Evolutionary conservation across 1,284 basidiomycete species (phyloP).

Genomic region (Leccinum angustisporum): DNA sequence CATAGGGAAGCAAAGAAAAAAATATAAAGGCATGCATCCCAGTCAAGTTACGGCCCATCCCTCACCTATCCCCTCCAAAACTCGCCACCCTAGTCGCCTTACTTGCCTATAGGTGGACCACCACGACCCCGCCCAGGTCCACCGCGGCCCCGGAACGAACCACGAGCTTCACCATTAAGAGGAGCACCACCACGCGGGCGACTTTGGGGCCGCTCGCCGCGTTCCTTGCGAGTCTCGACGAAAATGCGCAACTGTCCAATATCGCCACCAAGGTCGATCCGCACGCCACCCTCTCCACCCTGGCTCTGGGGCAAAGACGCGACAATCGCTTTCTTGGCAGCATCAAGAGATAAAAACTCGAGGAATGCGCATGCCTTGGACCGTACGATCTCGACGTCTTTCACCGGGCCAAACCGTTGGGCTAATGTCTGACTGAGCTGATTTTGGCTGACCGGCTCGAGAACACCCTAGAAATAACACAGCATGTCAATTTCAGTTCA

Average conservation of each 20-base stretch:
- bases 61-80: constrained; percentile 4
- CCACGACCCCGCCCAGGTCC: constrained; percentile 38
- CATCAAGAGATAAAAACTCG: constrained; percentile 80
- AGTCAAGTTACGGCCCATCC: constrained; percentile 5
- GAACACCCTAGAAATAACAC: constrained; percentile 52
- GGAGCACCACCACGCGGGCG: constrained; percentile 50
- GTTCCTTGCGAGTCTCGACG: constrained; percentile 90
- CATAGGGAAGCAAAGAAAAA: constrained; percentile 13
- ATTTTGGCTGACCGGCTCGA: constrained; percentile 68
- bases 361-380: constrained; percentile 92
- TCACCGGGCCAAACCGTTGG: constrained; percentile 80
- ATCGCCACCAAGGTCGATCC: constrained; percentile 60
- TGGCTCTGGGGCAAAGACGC: constrained; percentile 61
- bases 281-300: constrained; percentile 89
- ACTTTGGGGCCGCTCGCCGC: constrained; percentile 65
- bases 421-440: constrained; percentile 61
- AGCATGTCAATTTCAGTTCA: constrained; percentile 8
- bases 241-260: constrained; percentile 58
- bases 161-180: constrained; percentile 41
- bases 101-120: constrained; percentile 28
- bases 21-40: constrained; percentile 14
- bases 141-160: constrained; percentile 38
- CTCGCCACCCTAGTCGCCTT: constrained; percentile 9
- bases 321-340: constrained; percentile 82
- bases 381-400: constrained; percentile 88